A percentile compares a stretch with the other conserved stretches of the same genome.
Evolutionary conservation across 164 flowering plant species (phyloP).

Genomic region (Malania oleifera): DNA sequence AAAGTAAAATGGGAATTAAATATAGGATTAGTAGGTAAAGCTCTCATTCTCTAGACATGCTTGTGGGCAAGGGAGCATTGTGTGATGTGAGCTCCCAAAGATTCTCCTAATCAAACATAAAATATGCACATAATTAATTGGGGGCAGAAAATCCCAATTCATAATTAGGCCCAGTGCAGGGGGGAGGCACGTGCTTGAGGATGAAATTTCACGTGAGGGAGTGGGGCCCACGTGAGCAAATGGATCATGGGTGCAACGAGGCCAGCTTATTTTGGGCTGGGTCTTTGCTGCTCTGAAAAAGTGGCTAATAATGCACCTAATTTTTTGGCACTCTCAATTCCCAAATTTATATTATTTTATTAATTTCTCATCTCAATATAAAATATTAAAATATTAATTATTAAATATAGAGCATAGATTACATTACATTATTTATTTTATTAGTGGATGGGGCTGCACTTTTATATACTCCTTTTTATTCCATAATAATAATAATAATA

Average conservation of each 20-base stretch:
- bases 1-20: not conserved
- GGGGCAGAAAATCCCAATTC: conserved; percentile 7
- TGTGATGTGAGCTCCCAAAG: conserved; percentile 23
- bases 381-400: too few species aligned
- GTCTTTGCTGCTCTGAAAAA: not conserved
- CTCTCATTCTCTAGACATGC: conserved; percentile 33
- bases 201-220: conserved; percentile 21
- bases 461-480: too few species aligned
- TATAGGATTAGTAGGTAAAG: not conserved
- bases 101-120: conserved; percentile 15
- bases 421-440: too few species aligned
- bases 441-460: too few species aligned
- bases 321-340: too few species aligned
- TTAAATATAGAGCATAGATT: too few species aligned
- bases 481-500: too few species aligned
- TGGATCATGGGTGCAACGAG: conserved; percentile 9
- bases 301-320: conserved; percentile 6
- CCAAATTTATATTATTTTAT: too few species aligned
- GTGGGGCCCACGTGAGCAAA: conserved; percentile 14
- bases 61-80: conserved; percentile 23
- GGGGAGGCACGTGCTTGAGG: conserved; percentile 21
- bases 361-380: too few species aligned
- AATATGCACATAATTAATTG: not conserved
- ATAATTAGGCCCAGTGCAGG: not conserved
- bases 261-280: conserved; percentile 9